Conservation (phyloP, 495 filamentous ascomycete genomes). For the Daldinia childiae region DNA sequence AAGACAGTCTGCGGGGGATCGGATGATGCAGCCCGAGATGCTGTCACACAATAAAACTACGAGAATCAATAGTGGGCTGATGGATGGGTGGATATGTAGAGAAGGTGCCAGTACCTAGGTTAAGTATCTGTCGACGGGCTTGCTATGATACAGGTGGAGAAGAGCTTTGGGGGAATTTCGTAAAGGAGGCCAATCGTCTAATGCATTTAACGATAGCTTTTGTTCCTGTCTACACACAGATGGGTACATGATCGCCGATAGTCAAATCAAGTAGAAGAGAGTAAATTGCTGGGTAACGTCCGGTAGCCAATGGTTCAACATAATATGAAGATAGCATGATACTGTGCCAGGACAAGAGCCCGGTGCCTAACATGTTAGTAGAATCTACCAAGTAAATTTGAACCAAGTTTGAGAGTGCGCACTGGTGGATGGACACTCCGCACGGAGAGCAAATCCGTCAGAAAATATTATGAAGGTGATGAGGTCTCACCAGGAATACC, state of each 20-base stretch:
- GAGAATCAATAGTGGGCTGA: slow-evolving; percentile 13
- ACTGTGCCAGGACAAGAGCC: background rate
- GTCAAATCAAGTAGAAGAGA: background rate
- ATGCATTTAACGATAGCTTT: slow-evolving; percentile 9
- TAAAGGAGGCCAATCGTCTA: slow-evolving; percentile 9
- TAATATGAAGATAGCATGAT: background rate
- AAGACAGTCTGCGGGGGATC: slow-evolving; percentile 37
- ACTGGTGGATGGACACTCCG: background rate
- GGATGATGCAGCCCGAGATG: slow-evolving; percentile 4
- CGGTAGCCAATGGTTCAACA: background rate
- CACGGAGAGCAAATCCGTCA: background rate
- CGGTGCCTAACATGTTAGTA: background rate
- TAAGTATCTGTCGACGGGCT: background rate
- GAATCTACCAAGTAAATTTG: background rate
- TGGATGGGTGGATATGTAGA: slow-evolving; percentile 11
- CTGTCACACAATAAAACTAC: slow-evolving; percentile 6
- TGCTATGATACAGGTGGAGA: slow-evolving; percentile 9
- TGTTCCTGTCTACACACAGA: background rate
- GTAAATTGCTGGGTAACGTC: slow-evolving; percentile 4
- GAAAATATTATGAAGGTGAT: background rate
- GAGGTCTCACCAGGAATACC: background rate
- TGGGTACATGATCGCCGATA: slow-evolving; percentile 1
- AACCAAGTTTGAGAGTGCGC: background rate
- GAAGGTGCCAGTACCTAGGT: background rate
- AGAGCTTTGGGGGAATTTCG: background rate